A percentile compares a stretch with the other conserved stretches of the same genome.
phyloP scores from a whole-genome alignment of 257 asterid genomes.

The Lantana camara region DNA sequence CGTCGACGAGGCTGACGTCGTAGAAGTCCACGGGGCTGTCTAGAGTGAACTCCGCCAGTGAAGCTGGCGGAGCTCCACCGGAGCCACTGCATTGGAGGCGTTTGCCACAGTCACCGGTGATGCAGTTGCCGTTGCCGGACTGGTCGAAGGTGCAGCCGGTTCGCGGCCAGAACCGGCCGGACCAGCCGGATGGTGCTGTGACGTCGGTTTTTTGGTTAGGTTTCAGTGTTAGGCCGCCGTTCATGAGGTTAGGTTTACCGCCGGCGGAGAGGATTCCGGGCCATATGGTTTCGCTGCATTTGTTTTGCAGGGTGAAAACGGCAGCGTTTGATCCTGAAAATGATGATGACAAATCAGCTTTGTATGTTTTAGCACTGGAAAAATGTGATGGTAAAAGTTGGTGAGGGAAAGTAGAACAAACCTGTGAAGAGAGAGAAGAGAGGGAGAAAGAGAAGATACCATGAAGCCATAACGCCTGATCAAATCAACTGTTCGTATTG shows the following conservation, averaged over 20 bases:
- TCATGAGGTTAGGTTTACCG: slow-evolving; percentile 48
- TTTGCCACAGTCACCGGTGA: slow-evolving; percentile 67
- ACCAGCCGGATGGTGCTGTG: slow-evolving; percentile 62
- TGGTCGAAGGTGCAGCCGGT: slow-evolving; percentile 60
- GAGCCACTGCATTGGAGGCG: slow-evolving; percentile 46
- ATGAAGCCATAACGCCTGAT: slow-evolving; percentile 34
- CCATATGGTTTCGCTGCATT: slow-evolving; percentile 51
- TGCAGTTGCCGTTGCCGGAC: slow-evolving; percentile 55
- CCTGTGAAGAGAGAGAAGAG: slow-evolving; percentile 40
- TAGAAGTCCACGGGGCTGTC: slow-evolving; percentile 56
- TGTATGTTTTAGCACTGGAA: not conserved
- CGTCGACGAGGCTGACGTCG: slow-evolving; percentile 72
- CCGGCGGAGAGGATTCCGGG: slow-evolving; percentile 55
- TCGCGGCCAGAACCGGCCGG: slow-evolving; percentile 82
- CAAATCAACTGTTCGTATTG: not conserved
- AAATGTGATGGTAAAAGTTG: too few relatives aligned
- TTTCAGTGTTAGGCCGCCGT: slow-evolving; percentile 49
- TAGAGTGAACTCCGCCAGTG: slow-evolving; percentile 71
- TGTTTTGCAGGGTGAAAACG: slow-evolving; percentile 51
- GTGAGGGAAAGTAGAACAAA: not conserved
- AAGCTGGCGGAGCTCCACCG: slow-evolving; percentile 67
- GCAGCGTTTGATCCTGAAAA: slow-evolving; percentile 45
- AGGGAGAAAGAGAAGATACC: slow-evolving; percentile 30
- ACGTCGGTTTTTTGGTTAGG: slow-evolving; percentile 26
- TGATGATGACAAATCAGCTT: too few relatives aligned